Conservation (phyloP, 73 alveolate genomes). For the Tetrahymena thermophila region DNA sequence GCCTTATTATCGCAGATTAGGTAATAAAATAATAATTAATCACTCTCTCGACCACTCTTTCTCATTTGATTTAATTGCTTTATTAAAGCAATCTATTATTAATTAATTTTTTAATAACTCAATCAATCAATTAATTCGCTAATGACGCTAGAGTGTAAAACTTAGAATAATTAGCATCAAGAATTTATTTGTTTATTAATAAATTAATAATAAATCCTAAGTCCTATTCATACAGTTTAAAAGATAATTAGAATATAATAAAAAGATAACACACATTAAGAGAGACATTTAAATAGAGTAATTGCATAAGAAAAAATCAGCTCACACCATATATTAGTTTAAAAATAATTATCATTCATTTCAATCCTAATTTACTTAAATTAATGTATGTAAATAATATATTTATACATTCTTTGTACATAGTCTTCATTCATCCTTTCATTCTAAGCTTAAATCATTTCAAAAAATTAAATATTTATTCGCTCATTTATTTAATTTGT, state of each 20-base stretch:
- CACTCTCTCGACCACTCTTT: neutral
- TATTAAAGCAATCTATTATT: neutral
- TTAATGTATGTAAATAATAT: neutral
- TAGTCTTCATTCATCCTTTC: neutral
- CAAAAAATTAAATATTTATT: neutral
- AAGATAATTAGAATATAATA: too few species aligned
- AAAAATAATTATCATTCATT: neutral
- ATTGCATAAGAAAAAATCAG: neutral
- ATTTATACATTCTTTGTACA: neutral
- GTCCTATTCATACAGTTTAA: neutral
- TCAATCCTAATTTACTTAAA: neutral
- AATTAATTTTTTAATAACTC: too few species aligned
- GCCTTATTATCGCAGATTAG: neutral
- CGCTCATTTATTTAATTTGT: too few species aligned
- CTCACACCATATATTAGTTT: neutral
- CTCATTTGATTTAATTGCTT: neutral
- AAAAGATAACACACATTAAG: neutral
- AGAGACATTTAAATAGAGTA: neutral
- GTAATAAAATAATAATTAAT: neutral
- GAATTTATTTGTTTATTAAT: too few species aligned
- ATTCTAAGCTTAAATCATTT: neutral
- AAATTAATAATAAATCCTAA: too few species aligned
- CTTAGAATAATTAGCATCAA: too few species aligned
- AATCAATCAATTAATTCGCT: too few species aligned
- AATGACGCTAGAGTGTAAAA: neutral